Percentiles rank a stretch among this genome's conserved stretches.
These are phyloP conservation scores for Apiospora aurea DNA, from an alignment of 2,329 filamentous ascomycete species.

Conservation along the genomic window DNA sequence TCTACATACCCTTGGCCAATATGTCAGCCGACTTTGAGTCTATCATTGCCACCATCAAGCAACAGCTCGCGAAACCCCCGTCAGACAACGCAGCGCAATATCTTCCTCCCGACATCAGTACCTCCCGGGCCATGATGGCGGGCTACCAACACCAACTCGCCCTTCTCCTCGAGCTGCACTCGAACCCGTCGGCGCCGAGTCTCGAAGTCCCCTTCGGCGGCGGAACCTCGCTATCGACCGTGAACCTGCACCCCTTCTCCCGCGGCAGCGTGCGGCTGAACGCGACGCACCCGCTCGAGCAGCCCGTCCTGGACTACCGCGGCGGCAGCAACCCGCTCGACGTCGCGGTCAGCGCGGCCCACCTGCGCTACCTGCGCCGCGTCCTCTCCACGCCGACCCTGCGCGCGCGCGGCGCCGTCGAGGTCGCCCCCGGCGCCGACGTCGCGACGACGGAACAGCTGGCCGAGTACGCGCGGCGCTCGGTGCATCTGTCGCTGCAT, in stretches of 20 bases:
- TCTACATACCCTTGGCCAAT: slow-evolving; percentile 40
- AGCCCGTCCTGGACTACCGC: slow-evolving; percentile 39
- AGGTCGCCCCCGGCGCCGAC: slow-evolving; percentile 32
- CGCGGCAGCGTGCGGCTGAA: slow-evolving; percentile 36
- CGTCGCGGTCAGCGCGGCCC: slow-evolving; percentile 36
- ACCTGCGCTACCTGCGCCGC: slow-evolving; percentile 37
- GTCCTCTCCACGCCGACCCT: slow-evolving; percentile 30
- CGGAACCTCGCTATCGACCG: slow-evolving; percentile 32
- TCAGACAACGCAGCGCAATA: slow-evolving; percentile 32
- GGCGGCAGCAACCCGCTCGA: slow-evolving; percentile 37
- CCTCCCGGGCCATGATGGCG: slow-evolving; percentile 33
- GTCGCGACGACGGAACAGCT: slow-evolving; percentile 26
- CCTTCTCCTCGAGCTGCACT: slow-evolving; percentile 56
- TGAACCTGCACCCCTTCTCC: slow-evolving; percentile 36
- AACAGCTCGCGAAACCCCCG: slow-evolving; percentile 26
- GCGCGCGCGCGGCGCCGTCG: slow-evolving; percentile 23
- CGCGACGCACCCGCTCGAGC: slow-evolving; percentile 32
- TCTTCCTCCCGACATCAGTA: slow-evolving; percentile 30
- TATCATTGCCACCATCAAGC: slow-evolving; percentile 34
- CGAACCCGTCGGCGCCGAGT: slow-evolving; percentile 30
- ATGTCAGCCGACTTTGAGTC: slow-evolving; percentile 34
- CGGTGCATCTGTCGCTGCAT: slow-evolving; percentile 4
- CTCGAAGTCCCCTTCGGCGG: slow-evolving; percentile 28
- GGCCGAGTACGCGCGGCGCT: background rate
- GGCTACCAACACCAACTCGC: slow-evolving; percentile 52